Percentiles rank a stretch among this genome's conserved stretches.
These are phyloP conservation scores for Alternaria sp. DNA, from an alignment of 2,329 filamentous ascomycete genomes.

Conservation along the genomic window DNA sequence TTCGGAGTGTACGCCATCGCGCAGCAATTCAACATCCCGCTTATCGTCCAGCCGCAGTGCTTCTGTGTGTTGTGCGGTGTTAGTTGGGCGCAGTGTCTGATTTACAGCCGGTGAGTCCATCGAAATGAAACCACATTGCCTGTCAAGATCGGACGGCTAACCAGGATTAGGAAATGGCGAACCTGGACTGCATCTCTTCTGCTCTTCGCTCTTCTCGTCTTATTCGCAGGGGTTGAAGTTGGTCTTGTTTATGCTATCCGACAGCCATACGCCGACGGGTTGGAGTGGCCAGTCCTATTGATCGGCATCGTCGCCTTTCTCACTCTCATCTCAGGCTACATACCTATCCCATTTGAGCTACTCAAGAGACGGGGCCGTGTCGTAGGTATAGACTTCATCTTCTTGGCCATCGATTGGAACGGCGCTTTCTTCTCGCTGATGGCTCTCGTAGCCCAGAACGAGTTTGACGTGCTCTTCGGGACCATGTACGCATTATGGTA, in stretches of 20 bases:
- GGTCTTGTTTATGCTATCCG: constrained; percentile 62
- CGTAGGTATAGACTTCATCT: constrained; percentile 64
- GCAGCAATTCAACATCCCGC: constrained; percentile 52
- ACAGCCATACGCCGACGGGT: constrained; percentile 59
- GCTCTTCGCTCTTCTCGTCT: constrained; percentile 26
- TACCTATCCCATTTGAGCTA: constrained; percentile 66
- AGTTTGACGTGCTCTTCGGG: constrained; percentile 65
- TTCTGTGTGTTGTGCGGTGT: constrained; percentile 55
- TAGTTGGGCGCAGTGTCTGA: constrained; percentile 57
- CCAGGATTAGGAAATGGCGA: constrained; percentile 45
- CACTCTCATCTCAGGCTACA: constrained; percentile 59
- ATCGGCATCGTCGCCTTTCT: constrained; percentile 64
- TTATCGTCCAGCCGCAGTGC: constrained; percentile 57
- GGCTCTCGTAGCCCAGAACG: constrained; percentile 63
- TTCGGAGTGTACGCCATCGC: constrained; percentile 66
- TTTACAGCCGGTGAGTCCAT: constrained; percentile 52
- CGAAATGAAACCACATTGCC: not conserved
- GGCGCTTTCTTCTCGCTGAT: constrained; percentile 68
- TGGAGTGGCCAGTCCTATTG: constrained; percentile 58
- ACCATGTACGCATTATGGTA: constrained; percentile 63
- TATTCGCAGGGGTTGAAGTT: constrained; percentile 60
- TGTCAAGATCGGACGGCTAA: not conserved
- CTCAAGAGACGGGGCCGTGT: constrained; percentile 66
- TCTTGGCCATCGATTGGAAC: constrained; percentile 63
- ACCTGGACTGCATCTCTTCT: constrained; percentile 38